Percentiles rank a stretch among this genome's conserved stretches.
Evolutionary conservation across 768 basidiomycete species (phyloP).

Genomic region (Neoboletus subvelutipes): DNA sequence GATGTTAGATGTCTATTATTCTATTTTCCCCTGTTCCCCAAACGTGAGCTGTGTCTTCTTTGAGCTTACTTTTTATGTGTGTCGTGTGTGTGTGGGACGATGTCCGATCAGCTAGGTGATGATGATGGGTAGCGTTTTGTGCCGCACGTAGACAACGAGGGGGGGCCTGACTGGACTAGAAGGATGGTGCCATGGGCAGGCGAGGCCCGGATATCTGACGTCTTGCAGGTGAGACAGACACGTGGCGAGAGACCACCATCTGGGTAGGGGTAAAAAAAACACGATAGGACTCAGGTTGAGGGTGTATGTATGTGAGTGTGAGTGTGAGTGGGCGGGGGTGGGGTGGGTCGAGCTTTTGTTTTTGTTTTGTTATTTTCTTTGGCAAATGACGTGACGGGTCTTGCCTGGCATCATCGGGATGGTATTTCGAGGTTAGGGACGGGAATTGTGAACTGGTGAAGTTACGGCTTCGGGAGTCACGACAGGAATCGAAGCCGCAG

Average conservation of each 20-base stretch:
- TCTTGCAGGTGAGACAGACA: background rate
- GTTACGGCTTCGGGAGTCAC: background rate
- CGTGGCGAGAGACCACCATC: background rate
- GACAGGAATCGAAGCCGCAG: background rate
- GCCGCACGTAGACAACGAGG: background rate
- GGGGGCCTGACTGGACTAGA: background rate
- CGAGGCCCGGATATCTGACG: background rate
- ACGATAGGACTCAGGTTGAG: slow-evolving; percentile 10
- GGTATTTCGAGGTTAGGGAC: no score
- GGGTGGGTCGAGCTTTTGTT: background rate
- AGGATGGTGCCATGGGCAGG: background rate
- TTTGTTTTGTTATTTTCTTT: background rate
- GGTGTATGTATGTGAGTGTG: slow-evolving; percentile 2
- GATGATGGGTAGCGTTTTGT: background rate
- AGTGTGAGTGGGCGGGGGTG: background rate
- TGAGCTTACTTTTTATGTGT: background rate
- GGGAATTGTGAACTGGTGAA: background rate
- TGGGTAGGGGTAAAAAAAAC: background rate
- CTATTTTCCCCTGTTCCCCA: slow-evolving; percentile 6
- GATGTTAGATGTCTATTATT: slow-evolving; percentile 18
- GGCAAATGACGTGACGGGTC: slow-evolving; percentile 7
- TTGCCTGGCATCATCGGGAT: no score
- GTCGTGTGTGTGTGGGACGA: background rate
- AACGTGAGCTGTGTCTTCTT: background rate
- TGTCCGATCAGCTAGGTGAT: background rate